These are phyloP conservation scores for Plasmodium inui DNA, from an alignment of 169 alveolate species.

Conservation along the genomic window DNA sequence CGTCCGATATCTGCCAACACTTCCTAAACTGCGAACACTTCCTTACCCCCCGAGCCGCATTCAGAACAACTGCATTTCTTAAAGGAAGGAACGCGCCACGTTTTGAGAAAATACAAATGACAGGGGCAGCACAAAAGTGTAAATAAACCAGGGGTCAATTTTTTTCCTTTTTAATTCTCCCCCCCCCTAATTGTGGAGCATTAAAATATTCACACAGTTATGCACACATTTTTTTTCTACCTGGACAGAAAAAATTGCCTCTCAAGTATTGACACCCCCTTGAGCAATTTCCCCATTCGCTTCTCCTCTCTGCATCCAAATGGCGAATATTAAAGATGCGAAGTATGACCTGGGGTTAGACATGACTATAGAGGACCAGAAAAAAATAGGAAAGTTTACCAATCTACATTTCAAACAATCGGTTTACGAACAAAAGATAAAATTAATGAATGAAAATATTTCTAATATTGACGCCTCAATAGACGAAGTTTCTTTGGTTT, in stretches of 20 bases:
- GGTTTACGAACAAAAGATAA: conserved; percentile 54
- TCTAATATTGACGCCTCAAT: conserved; percentile 65
- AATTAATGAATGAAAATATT: conserved; percentile 57
- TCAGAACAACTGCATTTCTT: not conserved
- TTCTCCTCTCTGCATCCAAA: not conserved
- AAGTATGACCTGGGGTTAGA: conserved; percentile 74
- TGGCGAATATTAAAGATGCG: conserved; percentile 34
- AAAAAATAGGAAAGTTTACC: conserved; percentile 70
- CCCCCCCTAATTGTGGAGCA: not conserved
- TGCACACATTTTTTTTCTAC: not conserved
- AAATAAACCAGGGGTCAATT: not conserved
- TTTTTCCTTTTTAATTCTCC: not conserved
- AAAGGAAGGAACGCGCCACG: not conserved
- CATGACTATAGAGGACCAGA: conserved; percentile 72
- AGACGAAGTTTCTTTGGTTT: conserved; percentile 63
- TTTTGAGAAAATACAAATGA: not conserved
- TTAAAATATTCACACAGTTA: not conserved
- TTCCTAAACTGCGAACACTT: not conserved
- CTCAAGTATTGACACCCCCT: not conserved
- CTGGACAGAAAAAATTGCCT: not conserved
- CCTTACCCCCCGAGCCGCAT: not conserved
- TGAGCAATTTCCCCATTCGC: not conserved
- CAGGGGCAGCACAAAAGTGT: not conserved
- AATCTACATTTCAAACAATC: conserved; percentile 65
- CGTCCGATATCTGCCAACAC: not conserved